Percentiles rank a stretch among this genome's conserved stretches.
Conservation (phyloP, 495 filamentous ascomycete genomes). For the Tuber borchii region DNA sequence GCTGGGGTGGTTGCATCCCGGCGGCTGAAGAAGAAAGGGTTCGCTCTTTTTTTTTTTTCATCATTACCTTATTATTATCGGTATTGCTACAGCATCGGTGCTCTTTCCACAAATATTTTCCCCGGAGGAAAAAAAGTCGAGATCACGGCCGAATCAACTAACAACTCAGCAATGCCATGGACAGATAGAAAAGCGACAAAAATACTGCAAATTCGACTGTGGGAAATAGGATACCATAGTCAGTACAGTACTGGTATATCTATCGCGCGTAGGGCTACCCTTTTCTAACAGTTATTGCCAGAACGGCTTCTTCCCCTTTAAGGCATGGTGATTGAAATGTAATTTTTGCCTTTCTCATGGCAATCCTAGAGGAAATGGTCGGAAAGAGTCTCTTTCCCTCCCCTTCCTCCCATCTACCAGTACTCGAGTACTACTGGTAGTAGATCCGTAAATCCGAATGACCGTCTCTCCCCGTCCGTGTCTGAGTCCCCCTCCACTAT, state of each 20-base stretch:
- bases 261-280: conserved; percentile 31
- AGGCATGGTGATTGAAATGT: conserved; percentile 8
- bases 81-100: neutral
- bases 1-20: neutral
- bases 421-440: too few species aligned
- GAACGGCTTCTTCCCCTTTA: conserved; percentile 10
- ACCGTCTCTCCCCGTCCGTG: neutral
- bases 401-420: neutral
- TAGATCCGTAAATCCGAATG: neutral
- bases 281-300: conserved; percentile 13
- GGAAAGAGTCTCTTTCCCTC: neutral
- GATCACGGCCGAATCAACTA: neutral
- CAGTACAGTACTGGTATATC: neutral
- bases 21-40: neutral
- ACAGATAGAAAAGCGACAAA: conserved; percentile 23
- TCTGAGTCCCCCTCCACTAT: neutral
- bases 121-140: neutral
- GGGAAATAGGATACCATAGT: conserved; percentile 21
- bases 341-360: neutral
- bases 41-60: neutral
- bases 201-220: conserved; percentile 13
- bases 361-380: neutral
- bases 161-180: neutral
- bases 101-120: neutral
- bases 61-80: neutral